Base-by-base conservation (phyloP, 371 early-diverging fungal species). In the Apophysomyces trapeziformis region DNA sequence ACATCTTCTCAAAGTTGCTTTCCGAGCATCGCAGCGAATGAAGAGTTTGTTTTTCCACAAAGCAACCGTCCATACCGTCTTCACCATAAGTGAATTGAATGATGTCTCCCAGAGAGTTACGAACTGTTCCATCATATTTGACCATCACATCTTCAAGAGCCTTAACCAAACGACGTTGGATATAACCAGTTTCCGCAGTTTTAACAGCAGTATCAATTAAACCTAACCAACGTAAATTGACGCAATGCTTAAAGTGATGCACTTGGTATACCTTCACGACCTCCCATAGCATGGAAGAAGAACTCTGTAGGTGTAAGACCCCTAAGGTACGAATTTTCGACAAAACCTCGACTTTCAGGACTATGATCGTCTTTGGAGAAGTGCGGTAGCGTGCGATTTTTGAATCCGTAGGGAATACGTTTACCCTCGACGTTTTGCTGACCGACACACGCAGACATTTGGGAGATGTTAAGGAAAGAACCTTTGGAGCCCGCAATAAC, bases 251-350 rank as follows among this genome's bases (percentile, higher is more conserved):
- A 26, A 26, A 26, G 32, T 26, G 32, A 26, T 26, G 32, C 32
- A 26, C 38, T 41, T 36, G 3, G 37, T 50, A 60, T 92, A 73
- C 73, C 99, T 89, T 99, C 99, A 85, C 99, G 93, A 74, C 99
- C 99, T 84, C 99, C 99, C 99, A 99, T 99, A 36, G 99, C 99
- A 85, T 99, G 99, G 92, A 99, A 99, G 82, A 96, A 99, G 85
- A 99, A 99, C 83, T 99, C 99, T 54, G 94, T 93, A 7, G 99
- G 99, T 2, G 95, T 96, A 69, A 99, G 73, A n/a, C 99, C 99
- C 60, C 94, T 86, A 64, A 99, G 78, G 78, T 99, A 99, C 37
- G 96, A 96, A 82, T 99, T 99, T 78, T 97, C 96, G 9, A 99
- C 99, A 81, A 99, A 99, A 26, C 99, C 99, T 61, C 96, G 89